A percentile compares a stretch with the other conserved stretches of the same genome.
phyloP scores from a whole-genome alignment of 495 filamentous ascomycete genomes.

The Cercophora samala region DNA sequence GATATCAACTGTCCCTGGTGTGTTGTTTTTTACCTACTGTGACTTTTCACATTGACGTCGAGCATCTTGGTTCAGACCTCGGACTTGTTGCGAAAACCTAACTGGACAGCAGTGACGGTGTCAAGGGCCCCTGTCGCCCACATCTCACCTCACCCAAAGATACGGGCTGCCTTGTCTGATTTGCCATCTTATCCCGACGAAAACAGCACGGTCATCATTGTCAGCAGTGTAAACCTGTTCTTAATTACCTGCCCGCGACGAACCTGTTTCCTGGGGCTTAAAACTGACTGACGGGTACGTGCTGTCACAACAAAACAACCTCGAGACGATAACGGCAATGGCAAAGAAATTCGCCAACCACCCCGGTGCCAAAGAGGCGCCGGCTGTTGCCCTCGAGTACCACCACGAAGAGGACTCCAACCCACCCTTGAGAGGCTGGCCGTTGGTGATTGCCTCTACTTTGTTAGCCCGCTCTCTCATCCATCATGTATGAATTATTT shows the following conservation, averaged over 20 bases:
- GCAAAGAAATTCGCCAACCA: constrained; percentile 31
- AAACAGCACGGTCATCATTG: background rate
- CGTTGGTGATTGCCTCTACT: constrained; percentile 27
- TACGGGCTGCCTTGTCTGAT: constrained; percentile 2
- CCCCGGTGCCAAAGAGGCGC: constrained; percentile 34
- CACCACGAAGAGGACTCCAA: constrained; percentile 29
- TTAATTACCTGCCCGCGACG: background rate
- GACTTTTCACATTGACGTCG: background rate
- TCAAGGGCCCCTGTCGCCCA: background rate
- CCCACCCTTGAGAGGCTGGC: constrained; percentile 31
- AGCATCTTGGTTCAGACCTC: background rate
- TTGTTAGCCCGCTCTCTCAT: constrained; percentile 21
- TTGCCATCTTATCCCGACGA: background rate
- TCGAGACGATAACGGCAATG: background rate
- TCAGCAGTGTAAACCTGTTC: background rate
- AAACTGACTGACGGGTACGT: background rate
- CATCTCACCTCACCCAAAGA: background rate
- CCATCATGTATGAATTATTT: background rate
- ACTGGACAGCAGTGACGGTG: background rate
- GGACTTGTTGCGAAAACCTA: background rate
- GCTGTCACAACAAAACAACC: no score
- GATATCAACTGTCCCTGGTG: background rate
- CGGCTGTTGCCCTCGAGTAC: constrained; percentile 25
- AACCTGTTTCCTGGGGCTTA: background rate
- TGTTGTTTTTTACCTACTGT: background rate